A percentile compares a stretch with the other conserved stretches of the same genome.
Conservation (phyloP, 2,329 filamentous ascomycete species). For the Ophiostoma pallidulum region DNA sequence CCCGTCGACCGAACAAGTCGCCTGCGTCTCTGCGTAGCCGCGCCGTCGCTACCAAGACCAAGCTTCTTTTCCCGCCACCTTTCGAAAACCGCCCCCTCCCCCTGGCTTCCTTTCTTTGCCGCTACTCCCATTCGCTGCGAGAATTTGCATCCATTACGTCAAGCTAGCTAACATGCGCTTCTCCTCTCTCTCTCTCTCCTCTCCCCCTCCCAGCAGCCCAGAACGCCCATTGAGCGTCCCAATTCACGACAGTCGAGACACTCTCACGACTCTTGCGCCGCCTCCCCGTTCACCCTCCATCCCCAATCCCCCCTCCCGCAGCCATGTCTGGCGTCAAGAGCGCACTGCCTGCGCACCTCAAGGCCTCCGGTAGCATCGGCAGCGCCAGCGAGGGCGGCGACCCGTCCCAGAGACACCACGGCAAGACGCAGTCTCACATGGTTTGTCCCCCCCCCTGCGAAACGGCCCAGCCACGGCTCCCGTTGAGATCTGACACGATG, state of each 20-base stretch:
- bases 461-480: no score
- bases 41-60: no score
- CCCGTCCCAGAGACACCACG: constrained; percentile 61
- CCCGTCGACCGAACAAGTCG: not conserved
- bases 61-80: no score
- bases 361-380: constrained; percentile 41
- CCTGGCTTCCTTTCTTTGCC: not conserved
- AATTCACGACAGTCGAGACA: no score
- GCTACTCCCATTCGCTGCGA: not conserved
- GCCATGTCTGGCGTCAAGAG: constrained; percentile 66
- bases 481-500: constrained; percentile 30
- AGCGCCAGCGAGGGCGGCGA: constrained; percentile 36
- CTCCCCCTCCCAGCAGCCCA: no score
- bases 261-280: no score
- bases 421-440: constrained; percentile 80
- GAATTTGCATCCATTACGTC: constrained; percentile 4
- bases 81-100: no score
- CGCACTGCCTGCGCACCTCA: constrained; percentile 77
- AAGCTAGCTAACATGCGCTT: not conserved
- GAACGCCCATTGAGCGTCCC: no score
- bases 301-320: constrained; percentile 20
- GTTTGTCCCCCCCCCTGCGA: no score
- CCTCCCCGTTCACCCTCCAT: not conserved
- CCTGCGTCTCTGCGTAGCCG: not conserved
- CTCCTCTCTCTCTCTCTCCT: not conserved